Base-by-base conservation (phyloP, 805 yeast species). In the Wickerhamomyces chambardii region DNA sequence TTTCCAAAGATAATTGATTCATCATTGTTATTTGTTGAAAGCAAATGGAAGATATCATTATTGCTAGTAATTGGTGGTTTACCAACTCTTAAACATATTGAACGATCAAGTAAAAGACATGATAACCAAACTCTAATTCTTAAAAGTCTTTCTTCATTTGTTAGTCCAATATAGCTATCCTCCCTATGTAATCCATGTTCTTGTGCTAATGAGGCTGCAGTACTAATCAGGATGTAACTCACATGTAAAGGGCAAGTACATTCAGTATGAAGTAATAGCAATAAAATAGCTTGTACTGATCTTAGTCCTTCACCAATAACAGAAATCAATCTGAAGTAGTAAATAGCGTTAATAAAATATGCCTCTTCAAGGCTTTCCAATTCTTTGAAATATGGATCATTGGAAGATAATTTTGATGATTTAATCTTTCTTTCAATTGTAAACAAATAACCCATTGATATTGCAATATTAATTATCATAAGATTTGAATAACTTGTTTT, bases 151-250 rank as follows among this genome's bases (percentile, higher is more conserved):
- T 74, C 78, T 5, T 47, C 54, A 0, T 47, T 42, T 0, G 59
- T 28, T 15, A 72, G 38, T 2, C 64, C 60, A 4, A 50, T 43
- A 34, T 64, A 63, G 2, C 66, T 45, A 30, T 73, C 80, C 4
- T 51, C 52, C 34, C 75, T 55, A 43, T 78, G 74, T 7, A 81
- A 56, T 0, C 84, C 84, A 47, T 75, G 45, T 28, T 73, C 78
- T 32, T 67, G 70, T 0, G 80, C 80, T 40, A 64, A 66, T 40
- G 78, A 58, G 6, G 72, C 62, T 5, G 75, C 73, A 2, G 68
- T 60, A 2, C 73, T 49, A 5, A 64, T 47, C 15, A 74, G 43
- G 34, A 63, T 55, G 35, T 58, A 63, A 6, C 67, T 60, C 10
- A 66, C 55, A 29, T 70, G 73, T 2, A 66, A 52, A 18, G 67